These are phyloP conservation scores for Lachancea mirantina DNA, from an alignment of 805 yeast genomes.

Conservation along the genomic window DNA sequence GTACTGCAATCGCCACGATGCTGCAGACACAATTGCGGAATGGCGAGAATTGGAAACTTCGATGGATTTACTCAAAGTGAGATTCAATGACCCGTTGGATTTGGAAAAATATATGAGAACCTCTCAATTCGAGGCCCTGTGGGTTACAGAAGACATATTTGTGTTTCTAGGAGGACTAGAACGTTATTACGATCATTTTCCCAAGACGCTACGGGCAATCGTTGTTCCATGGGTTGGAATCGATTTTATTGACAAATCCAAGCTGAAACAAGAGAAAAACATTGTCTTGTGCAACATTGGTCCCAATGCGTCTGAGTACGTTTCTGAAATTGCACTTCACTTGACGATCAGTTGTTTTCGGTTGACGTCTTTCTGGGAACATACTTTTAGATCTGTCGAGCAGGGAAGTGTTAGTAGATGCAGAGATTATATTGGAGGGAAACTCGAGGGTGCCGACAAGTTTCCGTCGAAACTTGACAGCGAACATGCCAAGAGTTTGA, in stretches of 20 bases:
- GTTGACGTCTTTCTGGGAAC: constrained; percentile 43
- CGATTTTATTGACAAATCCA: constrained; percentile 43
- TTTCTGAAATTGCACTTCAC: constrained; percentile 62
- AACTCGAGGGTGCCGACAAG: constrained; percentile 26
- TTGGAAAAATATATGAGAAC: constrained; percentile 36
- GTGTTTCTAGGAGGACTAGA: constrained; percentile 38
- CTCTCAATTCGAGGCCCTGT: constrained; percentile 44
- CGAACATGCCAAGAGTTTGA: constrained; percentile 13
- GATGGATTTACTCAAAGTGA: constrained; percentile 36
- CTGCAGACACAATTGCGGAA: constrained; percentile 41
- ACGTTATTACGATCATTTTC: constrained; percentile 40
- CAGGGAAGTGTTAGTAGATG: constrained; percentile 39
- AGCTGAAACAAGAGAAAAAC: constrained; percentile 37
- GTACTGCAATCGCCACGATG: constrained; percentile 34
- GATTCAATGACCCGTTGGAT: constrained; percentile 36
- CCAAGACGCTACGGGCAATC: constrained; percentile 41
- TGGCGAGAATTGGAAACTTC: constrained; percentile 38
- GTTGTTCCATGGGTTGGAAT: constrained; percentile 56
- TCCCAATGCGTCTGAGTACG: constrained; percentile 53
- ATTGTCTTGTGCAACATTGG: constrained; percentile 58
- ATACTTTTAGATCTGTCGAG: constrained; percentile 32
- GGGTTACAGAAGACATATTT: constrained; percentile 50
- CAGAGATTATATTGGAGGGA: constrained; percentile 35
- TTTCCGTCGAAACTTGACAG: constrained; percentile 8
- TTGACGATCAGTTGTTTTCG: constrained; percentile 56